phyloP scores from a whole-genome alignment of 2,329 filamentous ascomycete genomes.

The Cytospora piceicola region DNA sequence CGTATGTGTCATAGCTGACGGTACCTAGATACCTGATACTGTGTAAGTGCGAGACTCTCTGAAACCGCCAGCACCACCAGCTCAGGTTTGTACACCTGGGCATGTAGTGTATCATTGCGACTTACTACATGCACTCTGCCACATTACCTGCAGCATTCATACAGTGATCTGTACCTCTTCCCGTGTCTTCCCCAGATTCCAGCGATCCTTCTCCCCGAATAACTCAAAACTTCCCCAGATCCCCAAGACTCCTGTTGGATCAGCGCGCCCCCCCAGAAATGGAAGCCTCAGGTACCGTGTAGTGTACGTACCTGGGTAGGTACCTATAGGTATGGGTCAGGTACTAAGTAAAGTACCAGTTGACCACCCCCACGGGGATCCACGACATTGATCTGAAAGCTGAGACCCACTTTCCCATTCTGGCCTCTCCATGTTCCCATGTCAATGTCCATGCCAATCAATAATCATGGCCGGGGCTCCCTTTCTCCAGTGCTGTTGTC shows the following conservation, averaged over 20 bases:
- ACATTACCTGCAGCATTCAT: slow-evolving; percentile 6
- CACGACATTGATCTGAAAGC: neutral
- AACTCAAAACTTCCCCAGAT: neutral
- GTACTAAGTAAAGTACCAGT: neutral
- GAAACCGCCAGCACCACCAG: neutral
- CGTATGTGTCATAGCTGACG: neutral
- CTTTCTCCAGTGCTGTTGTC: neutral
- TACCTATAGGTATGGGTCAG: neutral
- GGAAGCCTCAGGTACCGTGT: neutral
- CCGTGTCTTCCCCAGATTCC: slow-evolving; percentile 20
- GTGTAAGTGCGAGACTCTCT: neutral
- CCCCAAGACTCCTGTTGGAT: slow-evolving; percentile 1
- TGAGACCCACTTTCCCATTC: slow-evolving; percentile 7
- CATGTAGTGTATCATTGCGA: too few relatives aligned
- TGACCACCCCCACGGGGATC: slow-evolving; percentile 9
- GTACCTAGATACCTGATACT: neutral
- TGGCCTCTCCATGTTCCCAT: neutral
- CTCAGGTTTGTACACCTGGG: neutral
- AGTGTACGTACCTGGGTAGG: neutral
- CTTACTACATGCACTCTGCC: neutral
- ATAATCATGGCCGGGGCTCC: neutral
- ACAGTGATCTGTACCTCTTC: neutral
- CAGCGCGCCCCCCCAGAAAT: neutral
- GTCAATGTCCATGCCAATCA: too few relatives aligned
- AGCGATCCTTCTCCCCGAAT: slow-evolving; percentile 10